Conservation (phyloP, 1,284 basidiomycete genomes). For the Puccinia brachypodii region DNA sequence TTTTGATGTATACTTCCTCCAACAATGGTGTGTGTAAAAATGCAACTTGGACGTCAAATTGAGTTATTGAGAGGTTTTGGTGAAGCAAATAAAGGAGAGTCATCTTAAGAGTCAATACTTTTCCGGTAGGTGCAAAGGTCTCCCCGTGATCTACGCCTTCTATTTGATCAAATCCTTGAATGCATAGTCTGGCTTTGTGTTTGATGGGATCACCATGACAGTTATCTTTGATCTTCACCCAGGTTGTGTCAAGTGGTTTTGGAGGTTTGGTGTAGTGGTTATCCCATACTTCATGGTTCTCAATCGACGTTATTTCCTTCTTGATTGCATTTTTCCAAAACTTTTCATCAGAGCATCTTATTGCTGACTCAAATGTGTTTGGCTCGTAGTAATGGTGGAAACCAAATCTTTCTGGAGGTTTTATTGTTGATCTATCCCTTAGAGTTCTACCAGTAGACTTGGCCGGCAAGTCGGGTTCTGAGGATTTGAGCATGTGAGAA, state of each 20-base stretch:
- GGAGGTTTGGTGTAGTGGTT: neutral
- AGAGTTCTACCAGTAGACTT: neutral
- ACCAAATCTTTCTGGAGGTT: neutral
- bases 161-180: slow-evolving; percentile 13
- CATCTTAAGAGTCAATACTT: neutral
- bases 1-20: neutral
- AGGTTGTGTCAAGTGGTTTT: neutral
- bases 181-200: slow-evolving; percentile 15
- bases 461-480: neutral
- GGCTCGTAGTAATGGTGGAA: slow-evolving; percentile 11
- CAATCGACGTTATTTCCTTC: neutral
- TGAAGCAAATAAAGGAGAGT: neutral
- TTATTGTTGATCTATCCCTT: neutral
- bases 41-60: neutral
- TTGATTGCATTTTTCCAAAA: slow-evolving; percentile 1
- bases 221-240: neutral
- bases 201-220: neutral
- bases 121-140: slow-evolving; percentile 18
- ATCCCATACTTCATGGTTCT: slow-evolving; percentile 5
- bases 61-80: neutral
- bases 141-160: neutral
- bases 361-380: slow-evolving; percentile 3
- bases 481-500: neutral
- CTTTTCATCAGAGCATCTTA: neutral
- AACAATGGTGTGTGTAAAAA: neutral